Evolutionary conservation across 176 grass and related monocot species (phyloP), one percentile per base, ranked within the genome.

Genomic region (Puccinellia tenuiflora): DNA sequence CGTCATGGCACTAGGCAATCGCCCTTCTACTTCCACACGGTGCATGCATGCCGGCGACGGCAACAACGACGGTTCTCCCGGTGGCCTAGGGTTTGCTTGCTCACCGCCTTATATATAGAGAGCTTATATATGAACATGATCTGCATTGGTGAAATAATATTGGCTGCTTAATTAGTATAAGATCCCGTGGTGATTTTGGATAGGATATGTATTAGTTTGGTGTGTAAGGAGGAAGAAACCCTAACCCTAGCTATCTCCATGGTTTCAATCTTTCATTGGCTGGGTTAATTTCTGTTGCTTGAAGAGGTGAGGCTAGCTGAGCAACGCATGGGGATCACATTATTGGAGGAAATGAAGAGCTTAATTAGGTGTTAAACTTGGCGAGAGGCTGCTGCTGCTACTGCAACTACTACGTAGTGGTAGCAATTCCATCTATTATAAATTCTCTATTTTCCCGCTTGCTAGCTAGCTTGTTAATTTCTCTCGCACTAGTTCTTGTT

Each of bases 1-100:
- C 96, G 52, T 87, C 96, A 22, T 99, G 96, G 96, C 91, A 94
- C 64, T 94, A 92, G 85, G 43, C 16, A 46, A 75, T 45, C 47
- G 76, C 29, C 42, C 75, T 73, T 38, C 38, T 31, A 51, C 30
- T 29, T 46, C 38, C 33, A 61, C 30, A 22, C 11, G 20, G 64
- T 42, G 73, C 50, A 53, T 81, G 83, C 71, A 81, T 77, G 72
- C 42, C 50, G 52, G 76, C 37, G 29, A 63, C 68, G 82, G 14
- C 40, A 62, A n/a, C 53, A 35, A 3, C 35, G 34, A 24, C 81
- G 68, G 4, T 63, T 63, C 28, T 63, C 28, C 29, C 48, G 25
- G 17, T 81, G 60, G 42, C 38, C 40, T 85, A 88, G 89, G 90
- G 82, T 88, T 85, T 84, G 77, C 77, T 70, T 77, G 81, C 71